These are phyloP conservation scores for Colletotrichum caudatum DNA, from an alignment of 2,329 filamentous ascomycete genomes.

Conservation along the genomic window DNA sequence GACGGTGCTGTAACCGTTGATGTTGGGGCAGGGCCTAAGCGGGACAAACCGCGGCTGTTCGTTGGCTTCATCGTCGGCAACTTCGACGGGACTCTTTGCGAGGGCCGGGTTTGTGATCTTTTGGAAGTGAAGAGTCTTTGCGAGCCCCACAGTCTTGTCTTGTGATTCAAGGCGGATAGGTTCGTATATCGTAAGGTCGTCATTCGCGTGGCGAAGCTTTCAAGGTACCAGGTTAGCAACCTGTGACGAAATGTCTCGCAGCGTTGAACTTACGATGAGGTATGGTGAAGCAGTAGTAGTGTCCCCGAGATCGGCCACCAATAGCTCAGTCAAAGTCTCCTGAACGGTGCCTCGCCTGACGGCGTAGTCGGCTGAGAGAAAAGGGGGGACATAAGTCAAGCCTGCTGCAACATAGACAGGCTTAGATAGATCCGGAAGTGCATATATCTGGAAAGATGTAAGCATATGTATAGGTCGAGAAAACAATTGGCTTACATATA, in stretches of 20 bases:
- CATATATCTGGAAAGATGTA: conserved; percentile 73
- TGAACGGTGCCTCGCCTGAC: conserved; percentile 77
- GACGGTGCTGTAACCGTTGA: conserved; percentile 84
- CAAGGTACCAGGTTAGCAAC: conserved; percentile 29
- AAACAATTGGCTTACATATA: conserved; percentile 70
- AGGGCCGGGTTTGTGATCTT: conserved; percentile 79
- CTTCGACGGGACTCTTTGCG: conserved; percentile 66
- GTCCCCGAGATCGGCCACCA: conserved; percentile 89
- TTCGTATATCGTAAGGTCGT: conserved; percentile 90
- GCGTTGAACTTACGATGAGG: conserved; percentile 74
- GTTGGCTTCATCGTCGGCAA: conserved; percentile 63
- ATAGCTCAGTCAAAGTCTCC: conserved; percentile 81
- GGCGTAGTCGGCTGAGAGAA: conserved; percentile 78
- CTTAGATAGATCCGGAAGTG: conserved; percentile 77
- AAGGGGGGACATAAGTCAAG: conserved; percentile 80
- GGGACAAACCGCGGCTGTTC: conserved; percentile 62
- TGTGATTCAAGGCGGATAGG: conserved; percentile 70
- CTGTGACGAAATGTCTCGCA: too few species aligned
- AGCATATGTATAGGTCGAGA: not conserved
- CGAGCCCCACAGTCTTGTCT: conserved; percentile 57
- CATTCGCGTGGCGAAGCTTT: conserved; percentile 80
- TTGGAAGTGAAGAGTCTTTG: conserved; percentile 76
- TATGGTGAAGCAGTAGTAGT: conserved; percentile 77
- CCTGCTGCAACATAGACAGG: conserved; percentile 81
- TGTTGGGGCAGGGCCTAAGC: conserved; percentile 69